A percentile compares a stretch with the other conserved stretches of the same genome.
Conservation (phyloP, 257 asterid genomes). For the Forsythia viridissima region DNA sequence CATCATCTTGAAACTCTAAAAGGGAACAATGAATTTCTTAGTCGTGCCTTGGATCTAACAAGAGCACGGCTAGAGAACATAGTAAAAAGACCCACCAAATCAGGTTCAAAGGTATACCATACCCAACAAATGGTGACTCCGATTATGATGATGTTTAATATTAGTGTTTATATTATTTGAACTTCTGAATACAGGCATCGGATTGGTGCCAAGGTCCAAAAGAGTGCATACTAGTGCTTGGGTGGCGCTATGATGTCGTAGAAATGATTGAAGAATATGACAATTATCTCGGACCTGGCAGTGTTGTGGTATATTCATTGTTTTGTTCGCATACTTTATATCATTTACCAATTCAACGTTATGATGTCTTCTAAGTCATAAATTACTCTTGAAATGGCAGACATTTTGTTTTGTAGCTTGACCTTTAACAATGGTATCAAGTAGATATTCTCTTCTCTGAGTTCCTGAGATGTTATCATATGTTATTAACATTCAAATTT, state of each 20-base stretch:
- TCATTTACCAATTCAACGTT: background rate
- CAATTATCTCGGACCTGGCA: constrained; percentile 94
- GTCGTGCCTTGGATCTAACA: constrained; percentile 46
- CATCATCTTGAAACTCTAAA: constrained; percentile 42
- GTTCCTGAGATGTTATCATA: background rate
- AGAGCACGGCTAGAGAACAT: constrained; percentile 61
- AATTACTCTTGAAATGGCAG: background rate
- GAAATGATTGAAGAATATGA: constrained; percentile 94
- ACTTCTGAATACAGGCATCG: constrained; percentile 57
- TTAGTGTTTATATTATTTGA: constrained; percentile 22
- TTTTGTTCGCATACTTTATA: background rate
- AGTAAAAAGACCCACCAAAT: constrained; percentile 68
- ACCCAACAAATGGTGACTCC: constrained; percentile 11
- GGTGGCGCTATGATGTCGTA: constrained; percentile 87
- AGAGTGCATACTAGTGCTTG: constrained; percentile 82
- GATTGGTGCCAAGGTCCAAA: constrained; percentile 71
- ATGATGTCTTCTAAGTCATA: background rate
- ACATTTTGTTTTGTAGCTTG: background rate
- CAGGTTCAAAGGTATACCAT: constrained; percentile 76
- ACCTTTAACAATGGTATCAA: background rate
- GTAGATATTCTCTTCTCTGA: background rate
- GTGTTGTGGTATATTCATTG: constrained; percentile 59
- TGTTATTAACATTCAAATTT: too few species aligned
- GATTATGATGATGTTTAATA: constrained; percentile 17
- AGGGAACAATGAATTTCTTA: constrained; percentile 35